These are phyloP conservation scores for Gymnopus androsaceus DNA, from an alignment of 1,284 basidiomycete species.

Conservation along the genomic window DNA sequence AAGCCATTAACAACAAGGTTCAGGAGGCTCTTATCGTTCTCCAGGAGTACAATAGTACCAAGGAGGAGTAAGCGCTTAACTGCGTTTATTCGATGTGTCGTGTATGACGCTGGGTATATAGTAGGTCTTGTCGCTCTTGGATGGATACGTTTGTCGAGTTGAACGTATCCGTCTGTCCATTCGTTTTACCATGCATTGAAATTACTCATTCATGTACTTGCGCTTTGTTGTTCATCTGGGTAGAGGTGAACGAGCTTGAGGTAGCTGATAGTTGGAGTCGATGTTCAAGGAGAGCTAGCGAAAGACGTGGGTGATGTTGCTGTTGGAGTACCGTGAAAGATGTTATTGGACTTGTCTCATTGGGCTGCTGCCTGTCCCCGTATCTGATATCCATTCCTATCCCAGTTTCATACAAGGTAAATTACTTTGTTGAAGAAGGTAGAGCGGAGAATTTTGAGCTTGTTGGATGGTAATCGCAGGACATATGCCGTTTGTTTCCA, in stretches of 20 bases:
- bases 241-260: no score
- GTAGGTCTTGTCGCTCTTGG: slow-evolving; percentile 1
- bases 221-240: slow-evolving; percentile 34
- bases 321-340: no score
- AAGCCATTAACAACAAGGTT: slow-evolving; percentile 86
- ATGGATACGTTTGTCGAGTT: slow-evolving; percentile 15
- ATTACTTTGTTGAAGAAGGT: no score
- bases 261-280: slow-evolving; percentile 24
- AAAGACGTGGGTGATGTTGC: no score
- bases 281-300: no score
- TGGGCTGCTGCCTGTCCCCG: no score
- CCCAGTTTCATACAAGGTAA: no score
- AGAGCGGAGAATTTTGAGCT: no score
- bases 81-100: slow-evolving; percentile 25
- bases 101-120: slow-evolving; percentile 1
- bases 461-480: no score
- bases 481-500: no score
- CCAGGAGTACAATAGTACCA: slow-evolving; percentile 72
- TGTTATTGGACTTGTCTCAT: no score
- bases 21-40: slow-evolving; percentile 84
- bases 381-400: no score
- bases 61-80: slow-evolving; percentile 43
- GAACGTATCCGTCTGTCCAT: slow-evolving; percentile 20
- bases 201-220: slow-evolving; percentile 22
- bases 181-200: slow-evolving; percentile 35